phyloP scores from a whole-genome alignment of 2,329 filamentous ascomycete species.

The Colletotrichum lindemuthianum region DNA sequence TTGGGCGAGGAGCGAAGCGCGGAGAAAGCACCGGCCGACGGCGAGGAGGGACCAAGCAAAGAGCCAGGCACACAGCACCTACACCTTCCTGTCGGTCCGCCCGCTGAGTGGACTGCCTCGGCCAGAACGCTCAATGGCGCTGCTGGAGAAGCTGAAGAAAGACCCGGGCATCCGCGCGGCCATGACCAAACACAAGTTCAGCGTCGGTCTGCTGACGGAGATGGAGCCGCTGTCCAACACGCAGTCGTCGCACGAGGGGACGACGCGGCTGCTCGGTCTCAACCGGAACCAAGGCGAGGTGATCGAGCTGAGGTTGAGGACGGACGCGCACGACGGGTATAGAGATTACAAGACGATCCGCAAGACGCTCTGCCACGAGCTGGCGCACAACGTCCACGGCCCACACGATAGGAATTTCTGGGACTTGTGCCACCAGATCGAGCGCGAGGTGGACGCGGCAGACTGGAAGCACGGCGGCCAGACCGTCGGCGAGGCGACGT shows the following conservation, averaged over 20 bases:
- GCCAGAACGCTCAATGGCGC: slow-evolving; percentile 74
- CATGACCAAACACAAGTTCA: slow-evolving; percentile 88
- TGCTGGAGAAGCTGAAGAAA: slow-evolving; percentile 79
- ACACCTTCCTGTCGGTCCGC: slow-evolving; percentile 83
- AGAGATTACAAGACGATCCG: slow-evolving; percentile 92
- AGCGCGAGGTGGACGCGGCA: slow-evolving; percentile 81
- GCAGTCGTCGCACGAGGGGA: slow-evolving; percentile 72
- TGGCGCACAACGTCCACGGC: slow-evolving; percentile 89
- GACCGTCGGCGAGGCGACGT: slow-evolving; percentile 72
- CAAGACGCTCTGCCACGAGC: slow-evolving; percentile 92
- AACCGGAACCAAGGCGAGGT: slow-evolving; percentile 90
- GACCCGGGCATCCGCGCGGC: slow-evolving; percentile 86
- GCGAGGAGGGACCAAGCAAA: slow-evolving; percentile 46
- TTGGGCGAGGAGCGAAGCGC: slow-evolving; percentile 48
- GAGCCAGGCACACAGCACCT: slow-evolving; percentile 68
- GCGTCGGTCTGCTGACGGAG: slow-evolving; percentile 87
- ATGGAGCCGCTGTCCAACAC: slow-evolving; percentile 93
- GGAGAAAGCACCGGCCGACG: slow-evolving; percentile 48
- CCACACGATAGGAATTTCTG: slow-evolving; percentile 90
- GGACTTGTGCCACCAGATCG: slow-evolving; percentile 87
- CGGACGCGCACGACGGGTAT: slow-evolving; percentile 94
- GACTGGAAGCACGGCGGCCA: slow-evolving; percentile 82
- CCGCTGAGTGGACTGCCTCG: slow-evolving; percentile 82
- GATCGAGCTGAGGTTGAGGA: slow-evolving; percentile 90
- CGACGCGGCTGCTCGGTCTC: slow-evolving; percentile 81